Percentiles rank a stretch among this genome's conserved stretches.
These are phyloP conservation scores for Fusarium pseudocircinatum DNA, from an alignment of 2,329 filamentous ascomycete genomes.

Conservation along the genomic window DNA sequence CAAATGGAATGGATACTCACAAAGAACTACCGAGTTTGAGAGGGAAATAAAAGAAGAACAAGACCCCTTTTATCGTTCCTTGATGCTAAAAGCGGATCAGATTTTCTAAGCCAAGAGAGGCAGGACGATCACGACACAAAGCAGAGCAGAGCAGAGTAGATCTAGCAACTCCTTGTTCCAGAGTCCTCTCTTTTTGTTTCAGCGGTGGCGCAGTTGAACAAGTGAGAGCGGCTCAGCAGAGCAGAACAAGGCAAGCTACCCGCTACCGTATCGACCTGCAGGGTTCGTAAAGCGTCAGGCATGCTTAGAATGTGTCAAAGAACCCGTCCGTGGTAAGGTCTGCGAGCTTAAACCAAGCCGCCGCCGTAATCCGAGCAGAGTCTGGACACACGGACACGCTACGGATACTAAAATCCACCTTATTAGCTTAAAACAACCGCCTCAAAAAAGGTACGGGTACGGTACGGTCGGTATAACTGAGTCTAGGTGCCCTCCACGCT, in stretches of 20 bases:
- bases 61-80: slow-evolving; percentile 6
- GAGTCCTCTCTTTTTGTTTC: slow-evolving; percentile 19
- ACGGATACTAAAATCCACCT: background rate
- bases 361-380: background rate
- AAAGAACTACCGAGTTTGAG: slow-evolving; percentile 6
- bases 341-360: background rate
- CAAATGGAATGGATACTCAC: slow-evolving; percentile 10
- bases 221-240: slow-evolving; percentile 1
- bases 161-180: background rate
- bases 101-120: background rate
- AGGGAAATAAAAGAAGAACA: background rate
- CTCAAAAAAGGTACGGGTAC: background rate
- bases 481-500: background rate
- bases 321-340: background rate
- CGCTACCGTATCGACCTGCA: background rate
- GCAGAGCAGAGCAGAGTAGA: background rate
- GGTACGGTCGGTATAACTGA: background rate
- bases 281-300: background rate
- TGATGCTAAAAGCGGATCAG: slow-evolving; percentile 24
- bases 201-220: slow-evolving; percentile 9
- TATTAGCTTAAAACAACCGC: background rate
- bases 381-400: background rate
- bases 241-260: background rate
- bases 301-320: slow-evolving; percentile 3
- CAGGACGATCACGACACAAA: slow-evolving; percentile 9